These are phyloP conservation scores for Psilocybe mexicana DNA, from an alignment of 1,284 basidiomycete genomes.

Conservation along the genomic window DNA sequence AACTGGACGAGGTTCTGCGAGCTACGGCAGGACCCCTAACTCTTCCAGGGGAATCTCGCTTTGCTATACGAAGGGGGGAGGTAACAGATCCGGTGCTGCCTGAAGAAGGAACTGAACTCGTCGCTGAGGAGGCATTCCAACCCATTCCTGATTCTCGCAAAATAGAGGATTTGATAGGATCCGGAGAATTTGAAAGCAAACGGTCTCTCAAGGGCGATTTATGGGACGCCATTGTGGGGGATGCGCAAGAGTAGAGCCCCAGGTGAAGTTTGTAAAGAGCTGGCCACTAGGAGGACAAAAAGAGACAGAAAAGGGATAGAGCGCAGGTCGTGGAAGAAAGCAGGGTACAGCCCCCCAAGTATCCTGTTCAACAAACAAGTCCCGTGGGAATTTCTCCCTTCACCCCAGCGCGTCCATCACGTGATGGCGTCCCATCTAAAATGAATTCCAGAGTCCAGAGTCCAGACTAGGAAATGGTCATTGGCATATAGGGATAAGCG, in stretches of 20 bases:
- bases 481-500: background rate
- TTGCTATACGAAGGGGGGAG: conserved; percentile 71
- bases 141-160: conserved; percentile 59
- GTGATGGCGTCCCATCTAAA: conserved; percentile 24
- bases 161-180: conserved; percentile 63
- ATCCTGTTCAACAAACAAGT: conserved; percentile 37
- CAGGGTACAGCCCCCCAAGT: conserved; percentile 4
- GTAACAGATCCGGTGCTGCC: conserved; percentile 40
- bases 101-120: conserved; percentile 33
- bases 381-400: conserved; percentile 25
- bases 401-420: conserved; percentile 23
- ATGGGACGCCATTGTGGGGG: conserved; percentile 32
- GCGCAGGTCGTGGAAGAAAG: conserved; percentile 19
- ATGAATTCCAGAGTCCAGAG: background rate
- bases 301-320: conserved; percentile 17
- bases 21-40: conserved; percentile 50
- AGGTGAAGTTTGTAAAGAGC: conserved; percentile 6
- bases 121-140: conserved; percentile 48
- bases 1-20: conserved; percentile 78
- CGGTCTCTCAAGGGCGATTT: conserved; percentile 57
- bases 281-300: conserved; percentile 18
- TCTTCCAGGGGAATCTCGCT: conserved; percentile 52
- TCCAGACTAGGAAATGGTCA: too few species aligned
- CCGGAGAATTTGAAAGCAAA: conserved; percentile 62
- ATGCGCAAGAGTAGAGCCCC: background rate